These are phyloP conservation scores for Globisporangium rhizosaccharum DNA, from an alignment of 352 stramenopile species.

Conservation along the genomic window DNA sequence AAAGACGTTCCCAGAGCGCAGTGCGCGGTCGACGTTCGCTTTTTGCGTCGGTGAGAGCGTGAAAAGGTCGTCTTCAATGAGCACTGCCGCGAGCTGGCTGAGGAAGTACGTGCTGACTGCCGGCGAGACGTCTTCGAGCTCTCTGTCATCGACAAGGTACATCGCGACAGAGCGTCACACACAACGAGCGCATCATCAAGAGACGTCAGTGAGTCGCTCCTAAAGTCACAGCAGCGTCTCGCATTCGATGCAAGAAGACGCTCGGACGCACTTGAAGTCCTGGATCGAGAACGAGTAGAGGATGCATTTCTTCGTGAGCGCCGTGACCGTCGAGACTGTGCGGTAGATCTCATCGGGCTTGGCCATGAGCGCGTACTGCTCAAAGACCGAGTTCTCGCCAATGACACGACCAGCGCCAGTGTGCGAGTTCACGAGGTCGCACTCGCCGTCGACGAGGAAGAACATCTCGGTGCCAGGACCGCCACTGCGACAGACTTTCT, in stretches of 20 bases:
- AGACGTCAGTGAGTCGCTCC: neutral
- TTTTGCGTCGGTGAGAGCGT: slow-evolving; percentile 43
- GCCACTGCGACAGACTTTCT: slow-evolving; percentile 72
- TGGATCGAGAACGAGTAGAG: slow-evolving; percentile 79
- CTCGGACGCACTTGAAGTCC: slow-evolving; percentile 56
- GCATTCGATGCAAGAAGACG: no score
- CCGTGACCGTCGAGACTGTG: slow-evolving; percentile 64
- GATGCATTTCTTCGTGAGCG: slow-evolving; percentile 61
- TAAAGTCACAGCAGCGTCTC: neutral
- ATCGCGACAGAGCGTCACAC: neutral
- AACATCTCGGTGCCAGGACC: slow-evolving; percentile 76
- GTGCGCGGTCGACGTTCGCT: slow-evolving; percentile 41
- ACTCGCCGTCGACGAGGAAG: slow-evolving; percentile 82
- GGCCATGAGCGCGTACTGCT: slow-evolving; percentile 80
- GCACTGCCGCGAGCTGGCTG: slow-evolving; percentile 65
- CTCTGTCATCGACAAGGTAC: slow-evolving; percentile 13
- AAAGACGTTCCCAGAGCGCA: slow-evolving; percentile 55
- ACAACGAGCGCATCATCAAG: neutral
- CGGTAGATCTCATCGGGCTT: slow-evolving; percentile 65
- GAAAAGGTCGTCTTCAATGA: slow-evolving; percentile 68
- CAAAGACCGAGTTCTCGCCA: slow-evolving; percentile 67
- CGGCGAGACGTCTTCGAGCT: slow-evolving; percentile 58
- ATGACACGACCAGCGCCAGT: slow-evolving; percentile 54
- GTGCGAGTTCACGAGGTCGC: slow-evolving; percentile 69
- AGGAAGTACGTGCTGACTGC: slow-evolving; percentile 79